Evolutionary conservation across 1,284 basidiomycete species (phyloP), one percentile per base, ranked within the genome.

Genomic region (Ceratobasidium theobromae): DNA sequence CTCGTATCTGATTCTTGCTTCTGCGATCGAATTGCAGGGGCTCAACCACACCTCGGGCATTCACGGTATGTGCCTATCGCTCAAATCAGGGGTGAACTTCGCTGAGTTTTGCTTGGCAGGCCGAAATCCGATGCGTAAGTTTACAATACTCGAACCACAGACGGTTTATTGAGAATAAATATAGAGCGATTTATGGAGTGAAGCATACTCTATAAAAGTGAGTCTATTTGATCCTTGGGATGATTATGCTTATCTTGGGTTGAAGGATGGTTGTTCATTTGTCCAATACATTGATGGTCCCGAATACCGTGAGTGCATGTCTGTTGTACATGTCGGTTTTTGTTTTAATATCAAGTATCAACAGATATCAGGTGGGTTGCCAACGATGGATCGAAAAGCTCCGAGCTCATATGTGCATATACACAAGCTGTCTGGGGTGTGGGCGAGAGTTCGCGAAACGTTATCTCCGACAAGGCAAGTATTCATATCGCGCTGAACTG

Each of bases 181-280:
- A 49, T 23, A 62, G 57, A 51, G 57, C 32, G 57, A 62, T 28
- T 40, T 62, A 27, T 62, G 57, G 57, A 35, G 27, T 16, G 57
- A 62, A 38, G 57, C 57, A n/a, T 62, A 62, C 33, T 62, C 57
- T 27, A 62, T 62, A 62, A 62, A 62, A n/a, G 57, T 62, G 16
- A 12, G 57, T 16, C 4, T 27, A 23, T 28, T 27, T 8, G 35
- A n/a, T 16, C 35, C 4, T 28, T n/a, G 6, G 21, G 8, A 18
- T 0, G 6, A n/a, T n/a, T 25, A 12, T 23, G 12, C 45, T 62
- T n/a, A 49, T 18, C 1, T 49, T 27, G 21, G 3, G 23, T 28
- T 3, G n/a, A 21, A 62, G 57, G 57, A 62, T n/a, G 57, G 57
- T n/a, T 62, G 57, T 46, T 62, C 57, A 25, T 62, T 62, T 49